Conservation (phyloP, 176 grass and related monocot genomes). For the Avena sativa region DNA sequence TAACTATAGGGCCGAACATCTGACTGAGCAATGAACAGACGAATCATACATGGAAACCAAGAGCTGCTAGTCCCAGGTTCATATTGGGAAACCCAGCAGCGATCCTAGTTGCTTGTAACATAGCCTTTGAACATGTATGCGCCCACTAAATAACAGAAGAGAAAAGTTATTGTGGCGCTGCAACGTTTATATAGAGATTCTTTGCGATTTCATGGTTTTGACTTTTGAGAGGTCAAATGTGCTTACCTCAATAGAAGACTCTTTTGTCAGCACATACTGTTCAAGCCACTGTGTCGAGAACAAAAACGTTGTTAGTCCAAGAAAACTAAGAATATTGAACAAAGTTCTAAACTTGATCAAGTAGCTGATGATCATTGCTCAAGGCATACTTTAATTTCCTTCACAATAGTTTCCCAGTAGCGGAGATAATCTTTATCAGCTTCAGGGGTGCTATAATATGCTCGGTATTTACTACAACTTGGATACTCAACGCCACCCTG, state of each 20-base stretch:
- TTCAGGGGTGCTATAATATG: constrained; percentile 1
- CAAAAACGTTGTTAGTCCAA: not conserved
- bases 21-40: not conserved
- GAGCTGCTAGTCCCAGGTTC: not conserved
- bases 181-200: not conserved
- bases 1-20: not conserved
- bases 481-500: constrained; percentile 23
- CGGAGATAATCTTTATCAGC: constrained; percentile 12
- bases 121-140: not conserved
- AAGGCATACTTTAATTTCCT: constrained; percentile 21
- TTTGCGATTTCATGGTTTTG: constrained; percentile 10
- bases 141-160: constrained; percentile 1
- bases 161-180: not conserved
- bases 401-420: constrained; percentile 4
- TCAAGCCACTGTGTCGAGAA: constrained; percentile 29
- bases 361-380: not conserved
- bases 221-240: not conserved
- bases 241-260: not conserved
- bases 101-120: not conserved
- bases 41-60: not conserved
- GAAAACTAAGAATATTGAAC: not conserved
- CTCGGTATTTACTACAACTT: not conserved
- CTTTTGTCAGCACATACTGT: not conserved
- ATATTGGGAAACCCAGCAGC: not conserved
- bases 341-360: not conserved